These are phyloP conservation scores for baker's yeast (Saccharomyces cerevisiae) DNA, from an alignment of 805 yeast genomes.

Conservation along the genomic window DNA sequence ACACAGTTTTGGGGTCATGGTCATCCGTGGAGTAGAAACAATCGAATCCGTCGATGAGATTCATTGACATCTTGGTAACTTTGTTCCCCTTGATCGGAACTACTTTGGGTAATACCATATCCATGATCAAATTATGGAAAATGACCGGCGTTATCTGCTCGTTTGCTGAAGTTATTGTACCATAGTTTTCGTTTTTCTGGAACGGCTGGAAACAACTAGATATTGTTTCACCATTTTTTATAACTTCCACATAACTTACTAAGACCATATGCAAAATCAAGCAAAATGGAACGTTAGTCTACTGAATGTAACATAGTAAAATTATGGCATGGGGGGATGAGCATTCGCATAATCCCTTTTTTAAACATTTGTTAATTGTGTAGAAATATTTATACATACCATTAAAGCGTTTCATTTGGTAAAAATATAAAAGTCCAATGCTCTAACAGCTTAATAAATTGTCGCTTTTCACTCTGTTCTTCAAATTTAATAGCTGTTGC, in stretches of 20 bases:
- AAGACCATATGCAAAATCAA: constrained; percentile 8
- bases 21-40: constrained; percentile 26
- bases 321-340: neutral
- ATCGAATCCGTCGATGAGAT: constrained; percentile 28
- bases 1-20: constrained; percentile 9
- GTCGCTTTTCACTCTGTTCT: neutral
- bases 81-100: constrained; percentile 26
- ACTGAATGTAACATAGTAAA: neutral
- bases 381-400: constrained; percentile 3
- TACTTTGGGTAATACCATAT: constrained; percentile 27
- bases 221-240: constrained; percentile 13
- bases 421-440: neutral
- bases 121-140: constrained; percentile 24
- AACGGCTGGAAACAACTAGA: constrained; percentile 20
- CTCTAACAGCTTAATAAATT: neutral
- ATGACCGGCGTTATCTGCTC: constrained; percentile 12
- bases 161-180: constrained; percentile 4
- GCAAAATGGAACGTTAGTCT: neutral
- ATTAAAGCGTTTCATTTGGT: constrained; percentile 14
- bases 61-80: constrained; percentile 27
- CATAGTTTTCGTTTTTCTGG: constrained; percentile 6
- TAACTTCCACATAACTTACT: constrained; percentile 25
- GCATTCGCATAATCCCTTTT: neutral
- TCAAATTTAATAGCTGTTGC: neutral
- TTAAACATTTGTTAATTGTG: neutral